phyloP scores from a whole-genome alignment of 495 filamentous ascomycete species.

The Extremus antarcticus region DNA sequence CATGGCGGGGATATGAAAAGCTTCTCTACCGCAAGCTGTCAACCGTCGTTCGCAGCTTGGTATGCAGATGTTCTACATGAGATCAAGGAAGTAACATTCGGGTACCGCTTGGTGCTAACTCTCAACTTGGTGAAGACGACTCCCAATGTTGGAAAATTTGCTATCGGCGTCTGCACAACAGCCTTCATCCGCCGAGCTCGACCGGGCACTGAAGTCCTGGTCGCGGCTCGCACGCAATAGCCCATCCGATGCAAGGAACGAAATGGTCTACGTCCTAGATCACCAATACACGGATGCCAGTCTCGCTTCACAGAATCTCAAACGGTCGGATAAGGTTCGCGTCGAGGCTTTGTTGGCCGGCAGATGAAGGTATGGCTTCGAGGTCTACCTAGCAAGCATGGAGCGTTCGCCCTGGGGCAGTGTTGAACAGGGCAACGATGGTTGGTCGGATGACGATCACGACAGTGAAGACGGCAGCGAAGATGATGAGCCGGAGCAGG shows the following conservation, averaged over 20 bases:
- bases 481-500: no score
- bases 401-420: constrained; percentile 29
- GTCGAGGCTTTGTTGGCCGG: constrained; percentile 9
- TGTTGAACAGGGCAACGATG: no score
- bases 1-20: neutral
- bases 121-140: neutral
- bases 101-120: constrained; percentile 28
- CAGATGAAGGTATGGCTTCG: constrained; percentile 26
- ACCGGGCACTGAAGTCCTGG: neutral
- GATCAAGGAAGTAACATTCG: constrained; percentile 39
- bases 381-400: constrained; percentile 31
- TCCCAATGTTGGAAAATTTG: neutral
- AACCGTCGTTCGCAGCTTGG: constrained; percentile 38
- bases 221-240: neutral
- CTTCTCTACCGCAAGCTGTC: constrained; percentile 6
- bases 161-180: neutral
- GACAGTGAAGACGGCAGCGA: no score
- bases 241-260: neutral
- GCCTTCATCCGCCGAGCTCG: neutral
- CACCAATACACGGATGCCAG: constrained; percentile 40
- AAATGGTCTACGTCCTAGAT: constrained; percentile 33
- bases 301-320: constrained; percentile 31
- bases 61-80: constrained; percentile 44
- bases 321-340: constrained; percentile 30
- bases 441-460: no score